phyloP scores from a whole-genome alignment of 2,329 filamentous ascomycete genomes.

The Fusarium setosum region DNA sequence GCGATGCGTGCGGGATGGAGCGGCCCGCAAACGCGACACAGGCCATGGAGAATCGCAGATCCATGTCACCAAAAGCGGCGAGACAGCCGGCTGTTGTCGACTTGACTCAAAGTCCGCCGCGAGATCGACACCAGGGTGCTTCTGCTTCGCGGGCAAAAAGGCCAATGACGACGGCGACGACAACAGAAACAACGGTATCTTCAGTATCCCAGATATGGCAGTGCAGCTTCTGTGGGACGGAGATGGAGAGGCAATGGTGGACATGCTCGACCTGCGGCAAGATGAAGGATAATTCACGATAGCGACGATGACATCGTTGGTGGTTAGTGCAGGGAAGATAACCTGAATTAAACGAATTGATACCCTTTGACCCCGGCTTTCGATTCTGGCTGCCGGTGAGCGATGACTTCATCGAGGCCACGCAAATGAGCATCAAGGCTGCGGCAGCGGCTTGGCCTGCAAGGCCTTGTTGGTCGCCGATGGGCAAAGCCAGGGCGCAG shows the following conservation, averaged over 20 bases:
- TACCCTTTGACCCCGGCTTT: conserved; percentile 21
- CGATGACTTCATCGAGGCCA: conserved; percentile 40
- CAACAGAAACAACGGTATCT: conserved; percentile 9
- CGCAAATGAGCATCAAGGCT: conserved; percentile 3
- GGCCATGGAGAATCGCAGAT: conserved; percentile 31
- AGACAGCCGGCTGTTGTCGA: conserved; percentile 44
- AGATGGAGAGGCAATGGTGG: conserved; percentile 68
- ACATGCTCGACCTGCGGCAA: conserved; percentile 65
- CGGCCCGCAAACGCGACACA: conserved; percentile 42
- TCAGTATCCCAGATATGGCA: conserved; percentile 56
- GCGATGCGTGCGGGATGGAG: conserved; percentile 66
- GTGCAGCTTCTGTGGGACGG: conserved; percentile 63
- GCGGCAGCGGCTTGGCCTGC: conserved; percentile 14
- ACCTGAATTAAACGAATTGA: conserved; percentile 19
- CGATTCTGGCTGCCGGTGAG: conserved; percentile 9
- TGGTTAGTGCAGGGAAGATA: neutral
- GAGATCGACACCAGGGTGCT: conserved; percentile 20
- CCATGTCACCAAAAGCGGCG: conserved; percentile 14
- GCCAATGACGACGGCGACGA: neutral
- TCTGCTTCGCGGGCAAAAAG: conserved; percentile 5
- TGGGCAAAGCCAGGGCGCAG: conserved; percentile 27
- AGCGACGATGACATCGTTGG: conserved; percentile 10
- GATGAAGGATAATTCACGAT: conserved; percentile 62
- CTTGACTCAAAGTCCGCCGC: conserved; percentile 48
- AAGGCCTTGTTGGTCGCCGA: neutral